Evolutionary conservation across 2,329 filamentous ascomycete genomes (phyloP).

Genomic region (Diaporthe velutina): DNA sequence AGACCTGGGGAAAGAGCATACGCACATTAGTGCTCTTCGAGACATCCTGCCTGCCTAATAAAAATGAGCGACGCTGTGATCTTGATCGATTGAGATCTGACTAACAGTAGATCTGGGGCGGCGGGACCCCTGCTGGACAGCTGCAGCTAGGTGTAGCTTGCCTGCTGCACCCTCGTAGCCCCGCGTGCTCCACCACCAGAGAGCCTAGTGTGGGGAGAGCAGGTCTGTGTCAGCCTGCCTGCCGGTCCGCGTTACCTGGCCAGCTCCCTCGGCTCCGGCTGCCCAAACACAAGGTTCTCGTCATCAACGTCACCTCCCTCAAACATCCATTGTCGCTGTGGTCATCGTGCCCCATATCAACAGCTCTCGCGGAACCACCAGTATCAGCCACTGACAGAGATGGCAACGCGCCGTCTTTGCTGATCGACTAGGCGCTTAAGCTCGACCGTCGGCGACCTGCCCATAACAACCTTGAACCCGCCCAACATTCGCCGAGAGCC

Average conservation of each 20-base stretch:
- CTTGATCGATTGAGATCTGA: conserved; percentile 2
- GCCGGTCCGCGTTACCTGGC: conserved; percentile 14
- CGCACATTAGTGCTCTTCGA: background rate
- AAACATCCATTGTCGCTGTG: background rate
- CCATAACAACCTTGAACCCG: background rate
- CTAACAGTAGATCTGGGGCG: background rate
- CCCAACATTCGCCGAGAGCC: background rate
- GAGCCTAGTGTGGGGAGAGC: background rate
- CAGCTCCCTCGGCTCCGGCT: conserved; percentile 16
- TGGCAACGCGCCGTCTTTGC: background rate
- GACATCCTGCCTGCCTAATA: background rate
- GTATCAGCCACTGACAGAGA: background rate
- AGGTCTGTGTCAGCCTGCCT: conserved; percentile 6
- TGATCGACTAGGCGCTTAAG: conserved; percentile 7
- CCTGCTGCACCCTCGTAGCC: background rate
- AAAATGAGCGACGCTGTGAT: background rate
- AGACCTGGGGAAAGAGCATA: background rate
- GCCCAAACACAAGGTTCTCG: background rate
- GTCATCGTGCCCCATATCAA: background rate
- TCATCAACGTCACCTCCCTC: conserved; percentile 2
- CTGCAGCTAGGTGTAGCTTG: conserved; percentile 27
- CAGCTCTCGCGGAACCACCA: too few species aligned
- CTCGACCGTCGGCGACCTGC: background rate
- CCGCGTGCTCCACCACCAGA: conserved; percentile 2
- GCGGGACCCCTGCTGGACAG: background rate